A percentile compares a stretch with the other conserved stretches of the same genome.
These are phyloP conservation scores for Phytophthora cryptogea DNA, from an alignment of 352 stramenopile genomes.

Conservation along the genomic window DNA sequence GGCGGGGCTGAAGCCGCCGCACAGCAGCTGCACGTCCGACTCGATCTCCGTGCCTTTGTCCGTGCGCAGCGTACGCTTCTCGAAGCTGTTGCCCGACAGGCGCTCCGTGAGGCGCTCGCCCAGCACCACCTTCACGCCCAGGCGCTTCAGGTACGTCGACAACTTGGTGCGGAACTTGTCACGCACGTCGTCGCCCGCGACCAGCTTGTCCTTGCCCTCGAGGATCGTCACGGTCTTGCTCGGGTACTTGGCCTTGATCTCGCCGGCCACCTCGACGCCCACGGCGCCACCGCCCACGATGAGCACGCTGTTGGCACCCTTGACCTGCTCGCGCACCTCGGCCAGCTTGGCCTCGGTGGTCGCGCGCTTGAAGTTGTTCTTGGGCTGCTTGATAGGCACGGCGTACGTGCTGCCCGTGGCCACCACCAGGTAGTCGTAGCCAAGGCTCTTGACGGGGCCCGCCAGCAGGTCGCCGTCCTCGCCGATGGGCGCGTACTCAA, in stretches of 20 bases:
- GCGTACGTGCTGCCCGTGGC: conserved; percentile 67
- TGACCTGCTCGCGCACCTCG: conserved; percentile 48
- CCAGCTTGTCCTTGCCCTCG: conserved; percentile 38
- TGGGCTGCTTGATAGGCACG: conserved; percentile 55
- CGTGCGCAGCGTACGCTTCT: conserved; percentile 47
- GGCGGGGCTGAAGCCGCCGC: conserved; percentile 42
- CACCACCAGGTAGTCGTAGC: conserved; percentile 65
- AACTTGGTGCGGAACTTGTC: conserved; percentile 57
- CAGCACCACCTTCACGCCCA: conserved; percentile 54
- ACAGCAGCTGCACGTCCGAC: conserved; percentile 54
- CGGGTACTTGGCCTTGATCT: conserved; percentile 61
- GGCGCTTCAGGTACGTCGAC: conserved; percentile 33
- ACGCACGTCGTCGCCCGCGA: conserved; percentile 38
- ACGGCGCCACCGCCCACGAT: conserved; percentile 65
- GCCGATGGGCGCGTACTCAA: conserved; percentile 40
- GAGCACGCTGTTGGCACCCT: conserved; percentile 48
- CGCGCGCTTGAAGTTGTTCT: conserved; percentile 38
- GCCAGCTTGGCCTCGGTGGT: conserved; percentile 40
- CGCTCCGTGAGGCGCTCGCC: conserved; percentile 46
- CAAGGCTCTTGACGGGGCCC: conserved; percentile 34
- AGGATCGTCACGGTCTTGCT: conserved; percentile 64
- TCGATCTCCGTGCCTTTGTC: conserved; percentile 54
- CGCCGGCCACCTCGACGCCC: conserved; percentile 57
- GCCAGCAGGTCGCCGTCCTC: conserved; percentile 36
- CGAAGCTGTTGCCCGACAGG: conserved; percentile 42